Conservation (phyloP, 371 early-diverging fungal genomes). For the Coemansia sp. region DNA sequence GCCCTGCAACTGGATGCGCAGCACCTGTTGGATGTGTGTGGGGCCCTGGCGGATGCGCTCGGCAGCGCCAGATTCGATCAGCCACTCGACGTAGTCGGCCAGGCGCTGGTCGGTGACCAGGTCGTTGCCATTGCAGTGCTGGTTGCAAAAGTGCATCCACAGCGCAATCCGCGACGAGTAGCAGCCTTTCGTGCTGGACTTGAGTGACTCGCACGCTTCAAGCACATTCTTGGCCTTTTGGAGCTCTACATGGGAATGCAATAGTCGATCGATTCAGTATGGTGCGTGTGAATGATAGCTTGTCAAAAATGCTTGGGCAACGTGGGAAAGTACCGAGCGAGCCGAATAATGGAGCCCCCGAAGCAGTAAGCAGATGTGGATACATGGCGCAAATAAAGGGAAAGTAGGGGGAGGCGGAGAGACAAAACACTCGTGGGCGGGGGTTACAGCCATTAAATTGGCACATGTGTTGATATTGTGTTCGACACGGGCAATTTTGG, state of each 20-base stretch:
- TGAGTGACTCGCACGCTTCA: slow-evolving; percentile 31
- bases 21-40: slow-evolving; percentile 43
- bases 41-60: slow-evolving; percentile 47
- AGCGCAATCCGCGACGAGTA: slow-evolving; percentile 48
- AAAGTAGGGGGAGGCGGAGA: slow-evolving; percentile 1
- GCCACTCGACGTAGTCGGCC: slow-evolving; percentile 45
- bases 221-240: slow-evolving; percentile 40
- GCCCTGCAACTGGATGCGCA: slow-evolving; percentile 48
- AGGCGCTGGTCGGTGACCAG: slow-evolving; percentile 30
- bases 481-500: not conserved
- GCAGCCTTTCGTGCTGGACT: slow-evolving; percentile 46
- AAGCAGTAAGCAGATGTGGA: not conserved
- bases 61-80: slow-evolving; percentile 44
- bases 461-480: not conserved
- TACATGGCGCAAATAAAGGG: slow-evolving; percentile 5
- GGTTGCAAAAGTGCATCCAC: slow-evolving; percentile 46
- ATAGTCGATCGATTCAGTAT: slow-evolving; percentile 3
- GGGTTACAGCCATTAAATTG: not conserved
- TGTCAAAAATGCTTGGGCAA: not conserved
- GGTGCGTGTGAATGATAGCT: not conserved
- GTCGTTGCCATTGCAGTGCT: slow-evolving; percentile 31
- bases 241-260: slow-evolving; percentile 26
- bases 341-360: not conserved
- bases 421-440: not conserved
- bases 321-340: slow-evolving; percentile 10